Evolutionary conservation across 352 stramenopile genomes (phyloP).

Genomic region (Globisporangium carolinianum): DNA sequence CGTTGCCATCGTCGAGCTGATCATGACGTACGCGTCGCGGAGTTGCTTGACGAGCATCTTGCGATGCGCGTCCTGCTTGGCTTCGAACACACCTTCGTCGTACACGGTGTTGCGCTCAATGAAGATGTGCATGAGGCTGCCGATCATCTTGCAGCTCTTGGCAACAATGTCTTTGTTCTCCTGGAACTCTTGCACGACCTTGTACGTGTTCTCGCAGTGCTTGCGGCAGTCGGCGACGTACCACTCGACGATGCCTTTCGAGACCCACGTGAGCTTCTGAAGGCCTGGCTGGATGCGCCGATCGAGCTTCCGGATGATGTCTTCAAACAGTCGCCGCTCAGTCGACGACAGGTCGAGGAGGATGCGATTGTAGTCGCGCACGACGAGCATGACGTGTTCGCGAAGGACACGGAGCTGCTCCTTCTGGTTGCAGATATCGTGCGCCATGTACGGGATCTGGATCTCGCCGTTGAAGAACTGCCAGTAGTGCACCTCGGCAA

Average conservation of each 20-base stretch:
- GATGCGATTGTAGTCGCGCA: slow-evolving; percentile 94
- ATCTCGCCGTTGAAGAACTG: slow-evolving; percentile 91
- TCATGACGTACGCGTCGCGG: slow-evolving; percentile 73
- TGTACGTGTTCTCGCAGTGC: slow-evolving; percentile 84
- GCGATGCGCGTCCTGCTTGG: slow-evolving; percentile 88
- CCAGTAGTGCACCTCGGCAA: slow-evolving; percentile 90
- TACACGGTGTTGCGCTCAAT: slow-evolving; percentile 93
- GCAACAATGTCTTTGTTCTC: slow-evolving; percentile 85
- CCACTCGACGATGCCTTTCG: slow-evolving; percentile 89
- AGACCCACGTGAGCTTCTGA: slow-evolving; percentile 91
- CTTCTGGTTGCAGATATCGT: slow-evolving; percentile 94
- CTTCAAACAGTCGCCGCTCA: slow-evolving; percentile 90
- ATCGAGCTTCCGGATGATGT: slow-evolving; percentile 93
- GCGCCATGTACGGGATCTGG: slow-evolving; percentile 92
- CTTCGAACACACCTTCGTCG: slow-evolving; percentile 90
- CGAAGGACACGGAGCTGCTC: slow-evolving; percentile 87
- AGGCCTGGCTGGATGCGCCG: slow-evolving; percentile 89
- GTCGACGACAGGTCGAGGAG: slow-evolving; percentile 87
- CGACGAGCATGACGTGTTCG: slow-evolving; percentile 93
- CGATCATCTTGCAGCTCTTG: slow-evolving; percentile 88
- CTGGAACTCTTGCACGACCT: slow-evolving; percentile 87
- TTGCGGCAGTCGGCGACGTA: slow-evolving; percentile 89
- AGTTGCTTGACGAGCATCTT: slow-evolving; percentile 73
- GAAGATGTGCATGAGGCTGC: slow-evolving; percentile 83
- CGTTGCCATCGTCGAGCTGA: slow-evolving; percentile 86